phyloP scores from a whole-genome alignment of 345 rosid species.

The Eucalyptus erythrocorys region DNA sequence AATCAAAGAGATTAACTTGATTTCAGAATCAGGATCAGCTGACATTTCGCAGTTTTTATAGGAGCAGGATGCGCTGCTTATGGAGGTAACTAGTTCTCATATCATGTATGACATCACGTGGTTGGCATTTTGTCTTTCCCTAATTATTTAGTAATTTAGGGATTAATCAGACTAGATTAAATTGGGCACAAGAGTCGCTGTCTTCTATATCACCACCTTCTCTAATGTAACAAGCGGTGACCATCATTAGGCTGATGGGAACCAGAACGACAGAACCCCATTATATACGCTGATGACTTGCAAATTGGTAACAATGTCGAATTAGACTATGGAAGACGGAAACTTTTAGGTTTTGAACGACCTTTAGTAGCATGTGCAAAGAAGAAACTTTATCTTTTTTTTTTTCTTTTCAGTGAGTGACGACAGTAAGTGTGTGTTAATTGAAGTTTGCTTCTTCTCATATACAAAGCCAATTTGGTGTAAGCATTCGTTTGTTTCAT shows the following conservation, averaged over 20 bases:
- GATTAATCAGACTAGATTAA: neutral
- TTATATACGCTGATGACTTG: neutral
- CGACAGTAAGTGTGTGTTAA: neutral
- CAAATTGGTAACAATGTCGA: neutral
- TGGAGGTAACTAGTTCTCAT: neutral
- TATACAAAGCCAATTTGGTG: too few relatives aligned
- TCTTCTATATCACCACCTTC: neutral
- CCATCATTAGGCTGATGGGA: neutral
- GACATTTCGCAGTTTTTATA: neutral
- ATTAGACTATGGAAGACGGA: neutral
- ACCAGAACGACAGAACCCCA: neutral
- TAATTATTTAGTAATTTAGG: neutral
- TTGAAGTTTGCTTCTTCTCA: neutral
- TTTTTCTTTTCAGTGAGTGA: neutral
- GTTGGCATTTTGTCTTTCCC: neutral
- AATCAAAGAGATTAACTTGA: neutral
- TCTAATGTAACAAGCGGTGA: neutral
- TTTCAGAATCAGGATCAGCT: neutral
- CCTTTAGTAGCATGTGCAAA: neutral
- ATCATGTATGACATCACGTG: neutral
- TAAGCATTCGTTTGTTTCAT: neutral
- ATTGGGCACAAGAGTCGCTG: neutral
- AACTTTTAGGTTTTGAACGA: neutral
- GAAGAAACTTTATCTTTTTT: neutral
- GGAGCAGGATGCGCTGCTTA: neutral